These are phyloP conservation scores for Citrus trifoliata DNA, from an alignment of 345 rosid genomes.

Conservation along the genomic window DNA sequence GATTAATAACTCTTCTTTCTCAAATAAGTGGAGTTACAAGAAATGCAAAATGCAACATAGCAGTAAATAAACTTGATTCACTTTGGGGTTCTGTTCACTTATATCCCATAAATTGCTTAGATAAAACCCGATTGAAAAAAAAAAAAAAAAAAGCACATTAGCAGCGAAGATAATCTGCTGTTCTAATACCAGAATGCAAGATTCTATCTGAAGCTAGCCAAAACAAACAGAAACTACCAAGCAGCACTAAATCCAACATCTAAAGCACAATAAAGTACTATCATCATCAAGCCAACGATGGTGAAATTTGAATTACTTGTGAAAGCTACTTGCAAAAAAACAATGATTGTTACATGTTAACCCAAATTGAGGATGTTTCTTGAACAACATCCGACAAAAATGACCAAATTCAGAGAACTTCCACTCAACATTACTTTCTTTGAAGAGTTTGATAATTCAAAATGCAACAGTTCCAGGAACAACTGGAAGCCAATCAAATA, in stretches of 20 bases:
- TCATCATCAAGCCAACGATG: background rate
- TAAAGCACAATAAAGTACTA: background rate
- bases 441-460: background rate
- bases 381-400: background rate
- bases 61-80: background rate
- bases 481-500: background rate
- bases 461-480: background rate
- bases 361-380: background rate
- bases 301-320: background rate
- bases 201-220: background rate
- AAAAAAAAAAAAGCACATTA: background rate
- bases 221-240: background rate
- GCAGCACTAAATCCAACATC: background rate
- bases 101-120: background rate
- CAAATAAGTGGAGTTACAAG: background rate
- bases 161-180: background rate
- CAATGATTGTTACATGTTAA: background rate
- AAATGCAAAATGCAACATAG: background rate
- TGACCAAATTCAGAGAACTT: background rate
- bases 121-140: background rate
- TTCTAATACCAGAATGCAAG: background rate
- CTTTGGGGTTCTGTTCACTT: background rate
- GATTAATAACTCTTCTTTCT: conserved; percentile 6
- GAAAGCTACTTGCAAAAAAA: background rate
- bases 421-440: background rate